Percentiles rank a stretch among this genome's conserved stretches.
Evolutionary conservation across 345 rosid genomes (phyloP).

Genomic region (Excoecaria agallocha): DNA sequence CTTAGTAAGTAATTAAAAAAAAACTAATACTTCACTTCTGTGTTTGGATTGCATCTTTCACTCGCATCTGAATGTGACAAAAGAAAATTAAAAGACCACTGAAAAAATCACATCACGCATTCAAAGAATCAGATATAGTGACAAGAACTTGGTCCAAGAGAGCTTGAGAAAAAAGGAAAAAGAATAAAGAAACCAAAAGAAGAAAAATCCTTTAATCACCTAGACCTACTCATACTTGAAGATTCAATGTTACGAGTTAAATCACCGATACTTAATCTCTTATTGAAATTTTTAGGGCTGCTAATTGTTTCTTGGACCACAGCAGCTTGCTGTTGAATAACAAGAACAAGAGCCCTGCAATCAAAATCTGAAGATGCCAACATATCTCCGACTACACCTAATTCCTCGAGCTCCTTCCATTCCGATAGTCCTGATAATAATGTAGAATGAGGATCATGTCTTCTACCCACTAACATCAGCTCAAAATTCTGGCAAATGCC

Average conservation of each 20-base stretch:
- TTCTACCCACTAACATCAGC: slow-evolving; percentile 43
- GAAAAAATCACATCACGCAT: neutral
- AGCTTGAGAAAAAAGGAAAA: neutral
- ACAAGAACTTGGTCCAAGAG: neutral
- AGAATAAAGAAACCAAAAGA: neutral
- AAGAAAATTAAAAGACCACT: too few relatives aligned
- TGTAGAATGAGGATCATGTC: slow-evolving; percentile 30
- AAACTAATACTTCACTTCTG: too few relatives aligned
- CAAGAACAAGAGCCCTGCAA: slow-evolving; percentile 35
- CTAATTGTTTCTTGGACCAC: slow-evolving; percentile 11
- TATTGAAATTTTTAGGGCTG: neutral
- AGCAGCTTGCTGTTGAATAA: slow-evolving; percentile 38
- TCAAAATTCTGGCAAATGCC: slow-evolving; percentile 30
- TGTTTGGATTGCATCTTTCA: too few relatives aligned
- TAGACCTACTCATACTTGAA: neutral
- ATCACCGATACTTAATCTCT: neutral
- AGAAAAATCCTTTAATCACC: neutral
- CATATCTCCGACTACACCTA: slow-evolving; percentile 42
- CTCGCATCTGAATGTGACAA: too few relatives aligned
- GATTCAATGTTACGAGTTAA: too few relatives aligned
- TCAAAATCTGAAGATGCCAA: slow-evolving; percentile 35
- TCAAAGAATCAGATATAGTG: neutral
- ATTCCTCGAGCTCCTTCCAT: slow-evolving; percentile 41
- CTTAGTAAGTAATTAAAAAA: too few relatives aligned
- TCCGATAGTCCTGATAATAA: slow-evolving; percentile 33